A percentile compares a stretch with the other conserved stretches of the same genome.
phyloP scores from a whole-genome alignment of 495 filamentous ascomycete genomes.

The Talaromyces wortmannii region DNA sequence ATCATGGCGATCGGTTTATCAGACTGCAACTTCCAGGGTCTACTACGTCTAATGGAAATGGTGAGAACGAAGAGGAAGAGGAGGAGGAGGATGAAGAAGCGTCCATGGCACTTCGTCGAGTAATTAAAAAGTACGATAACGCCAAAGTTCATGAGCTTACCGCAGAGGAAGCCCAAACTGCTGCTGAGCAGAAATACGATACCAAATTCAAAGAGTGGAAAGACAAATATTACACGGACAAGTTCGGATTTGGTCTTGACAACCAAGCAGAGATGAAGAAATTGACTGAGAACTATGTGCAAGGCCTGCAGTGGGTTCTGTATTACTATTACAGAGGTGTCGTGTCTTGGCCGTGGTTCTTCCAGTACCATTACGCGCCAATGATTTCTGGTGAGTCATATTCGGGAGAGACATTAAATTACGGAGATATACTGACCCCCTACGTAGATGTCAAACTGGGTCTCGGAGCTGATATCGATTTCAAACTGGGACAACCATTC shows the following conservation, averaged over 20 bases:
- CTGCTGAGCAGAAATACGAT: slow-evolving; percentile 76
- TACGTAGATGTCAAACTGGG: slow-evolving; percentile 78
- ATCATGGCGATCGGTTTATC: slow-evolving; percentile 72
- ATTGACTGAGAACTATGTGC: slow-evolving; percentile 92
- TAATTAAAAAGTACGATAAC: slow-evolving; percentile 83
- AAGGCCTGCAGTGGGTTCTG: slow-evolving; percentile 96
- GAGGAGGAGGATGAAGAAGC: slow-evolving; percentile 84
- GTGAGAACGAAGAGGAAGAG: slow-evolving; percentile 50
- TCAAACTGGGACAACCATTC: slow-evolving; percentile 90
- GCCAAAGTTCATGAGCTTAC: slow-evolving; percentile 79
- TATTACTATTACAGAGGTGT: slow-evolving; percentile 98
- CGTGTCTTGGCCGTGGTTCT: slow-evolving; percentile 98
- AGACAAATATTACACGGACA: slow-evolving; percentile 81
- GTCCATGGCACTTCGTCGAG: slow-evolving; percentile 70
- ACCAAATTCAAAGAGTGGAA: slow-evolving; percentile 88
- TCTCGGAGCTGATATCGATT: slow-evolving; percentile 79
- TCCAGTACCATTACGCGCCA: slow-evolving; percentile 91
- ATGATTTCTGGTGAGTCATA: slow-evolving; percentile 73
- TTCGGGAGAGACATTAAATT: slow-evolving; percentile 2
- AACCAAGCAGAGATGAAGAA: slow-evolving; percentile 76
- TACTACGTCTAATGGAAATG: slow-evolving; percentile 18
- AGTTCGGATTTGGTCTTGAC: slow-evolving; percentile 84
- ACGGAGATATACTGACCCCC: not conserved
- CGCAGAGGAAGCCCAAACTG: slow-evolving; percentile 66
- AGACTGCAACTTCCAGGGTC: slow-evolving; percentile 56